A percentile compares a stretch with the other conserved stretches of the same genome.
Evolutionary conservation across 83 land plant genomes (phyloP).

Genomic region (Thuja plicata): DNA sequence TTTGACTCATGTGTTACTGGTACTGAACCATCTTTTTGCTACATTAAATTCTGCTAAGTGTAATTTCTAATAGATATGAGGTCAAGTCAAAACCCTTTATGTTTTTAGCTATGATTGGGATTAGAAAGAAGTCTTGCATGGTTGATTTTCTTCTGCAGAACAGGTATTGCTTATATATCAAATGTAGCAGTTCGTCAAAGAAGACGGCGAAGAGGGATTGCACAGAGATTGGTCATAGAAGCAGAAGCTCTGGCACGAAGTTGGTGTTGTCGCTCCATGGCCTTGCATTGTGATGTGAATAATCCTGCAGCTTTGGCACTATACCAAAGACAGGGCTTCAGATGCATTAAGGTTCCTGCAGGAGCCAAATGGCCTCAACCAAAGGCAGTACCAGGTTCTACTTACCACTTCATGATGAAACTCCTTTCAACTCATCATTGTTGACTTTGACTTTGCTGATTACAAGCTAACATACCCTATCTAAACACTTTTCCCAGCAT

Average conservation of each 20-base stretch:
- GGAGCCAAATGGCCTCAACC: conserved; percentile 90
- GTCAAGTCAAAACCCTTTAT: not conserved
- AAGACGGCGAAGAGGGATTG: conserved; percentile 72
- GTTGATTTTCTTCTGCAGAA: conserved; percentile 39
- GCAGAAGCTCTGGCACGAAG: conserved; percentile 52
- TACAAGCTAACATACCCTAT: not conserved
- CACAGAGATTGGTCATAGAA: conserved; percentile 52
- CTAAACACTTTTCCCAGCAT: not conserved
- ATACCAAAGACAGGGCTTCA: conserved; percentile 75
- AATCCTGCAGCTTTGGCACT: conserved; percentile 63
- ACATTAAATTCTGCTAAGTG: not conserved
- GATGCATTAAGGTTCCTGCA: conserved; percentile 59
- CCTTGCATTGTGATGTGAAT: conserved; percentile 73
- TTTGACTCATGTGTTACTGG: not conserved
- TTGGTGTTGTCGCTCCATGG: conserved; percentile 90
- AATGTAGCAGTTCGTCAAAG: conserved; percentile 82
- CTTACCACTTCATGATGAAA: conserved; percentile 79
- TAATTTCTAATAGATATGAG: conserved; percentile 1
- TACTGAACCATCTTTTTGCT: not conserved
- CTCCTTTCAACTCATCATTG: conserved; percentile 20
- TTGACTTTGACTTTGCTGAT: not conserved
- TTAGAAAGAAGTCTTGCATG: not conserved
- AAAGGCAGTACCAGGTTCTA: conserved; percentile 49
- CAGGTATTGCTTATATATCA: conserved; percentile 83
- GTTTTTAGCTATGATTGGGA: not conserved